Conservation (phyloP, 257 asterid species). For the Solanum pennellii region DNA sequence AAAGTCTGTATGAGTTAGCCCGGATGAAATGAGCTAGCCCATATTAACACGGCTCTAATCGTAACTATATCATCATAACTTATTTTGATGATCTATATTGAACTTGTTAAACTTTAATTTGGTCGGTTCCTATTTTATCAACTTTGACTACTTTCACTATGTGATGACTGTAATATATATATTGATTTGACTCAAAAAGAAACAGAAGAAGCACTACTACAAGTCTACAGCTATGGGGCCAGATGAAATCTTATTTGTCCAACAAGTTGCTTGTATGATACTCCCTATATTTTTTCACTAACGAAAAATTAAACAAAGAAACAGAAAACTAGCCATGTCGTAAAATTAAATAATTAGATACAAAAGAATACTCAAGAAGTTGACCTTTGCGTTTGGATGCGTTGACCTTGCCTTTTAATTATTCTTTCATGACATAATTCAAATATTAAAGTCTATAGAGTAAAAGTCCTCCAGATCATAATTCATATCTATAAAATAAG, state of each 20-base stretch:
- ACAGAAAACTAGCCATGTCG: not conserved
- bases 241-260: not conserved
- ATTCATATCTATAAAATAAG: not conserved
- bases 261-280: not conserved
- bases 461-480: not conserved
- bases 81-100: not conserved
- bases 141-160: not conserved
- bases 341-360: not conserved
- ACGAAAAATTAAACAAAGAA: not conserved
- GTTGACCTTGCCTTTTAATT: not conserved
- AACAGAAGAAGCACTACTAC: not conserved
- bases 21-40: fast-evolving
- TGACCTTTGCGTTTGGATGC: not conserved
- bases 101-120: not conserved
- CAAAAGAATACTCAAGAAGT: not conserved
- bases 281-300: not conserved
- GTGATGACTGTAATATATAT: not conserved
- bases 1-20: fast-evolving
- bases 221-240: not conserved
- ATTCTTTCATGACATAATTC: not conserved
- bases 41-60: not conserved
- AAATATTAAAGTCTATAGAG: not conserved
- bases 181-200: not conserved
- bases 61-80: not conserved
- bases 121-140: not conserved